These are phyloP conservation scores for Cercophora samala DNA, from an alignment of 495 filamentous ascomycete species.

Conservation along the genomic window DNA sequence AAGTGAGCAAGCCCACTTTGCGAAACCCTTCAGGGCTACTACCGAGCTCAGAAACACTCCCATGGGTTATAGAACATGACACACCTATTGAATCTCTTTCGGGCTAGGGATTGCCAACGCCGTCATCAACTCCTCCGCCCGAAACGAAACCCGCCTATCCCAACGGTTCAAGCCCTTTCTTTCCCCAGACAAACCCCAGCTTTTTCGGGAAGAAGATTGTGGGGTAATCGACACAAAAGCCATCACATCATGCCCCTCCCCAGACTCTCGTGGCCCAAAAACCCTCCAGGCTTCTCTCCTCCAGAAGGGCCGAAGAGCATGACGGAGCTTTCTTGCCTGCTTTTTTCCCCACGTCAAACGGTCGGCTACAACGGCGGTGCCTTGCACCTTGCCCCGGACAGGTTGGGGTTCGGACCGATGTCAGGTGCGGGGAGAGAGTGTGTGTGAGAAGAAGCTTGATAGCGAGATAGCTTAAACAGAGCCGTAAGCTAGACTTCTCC, in stretches of 20 bases:
- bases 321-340: neutral
- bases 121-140: neutral
- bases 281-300: neutral
- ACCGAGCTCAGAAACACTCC: neutral
- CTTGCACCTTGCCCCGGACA: neutral
- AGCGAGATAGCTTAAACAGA: neutral
- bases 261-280: neutral
- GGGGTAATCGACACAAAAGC: neutral
- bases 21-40: neutral
- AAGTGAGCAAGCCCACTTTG: neutral
- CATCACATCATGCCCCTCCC: slow-evolving; percentile 1
- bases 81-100: neutral
- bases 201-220: slow-evolving; percentile 3
- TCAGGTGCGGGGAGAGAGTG: neutral
- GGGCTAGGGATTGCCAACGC: neutral
- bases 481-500: neutral
- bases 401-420: slow-evolving; percentile 18
- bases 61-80: neutral
- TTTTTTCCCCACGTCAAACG: slow-evolving; percentile 6
- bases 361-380: slow-evolving; percentile 3
- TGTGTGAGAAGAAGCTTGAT: neutral
- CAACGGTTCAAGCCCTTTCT: neutral
- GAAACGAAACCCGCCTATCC: neutral
- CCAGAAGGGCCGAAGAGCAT: slow-evolving; percentile 17
- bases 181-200: neutral